Evolutionary conservation across 2,329 filamentous ascomycete genomes (phyloP), one percentile per base, ranked within the genome.

Genomic region (Ceratocystiopsis minuta): DNA sequence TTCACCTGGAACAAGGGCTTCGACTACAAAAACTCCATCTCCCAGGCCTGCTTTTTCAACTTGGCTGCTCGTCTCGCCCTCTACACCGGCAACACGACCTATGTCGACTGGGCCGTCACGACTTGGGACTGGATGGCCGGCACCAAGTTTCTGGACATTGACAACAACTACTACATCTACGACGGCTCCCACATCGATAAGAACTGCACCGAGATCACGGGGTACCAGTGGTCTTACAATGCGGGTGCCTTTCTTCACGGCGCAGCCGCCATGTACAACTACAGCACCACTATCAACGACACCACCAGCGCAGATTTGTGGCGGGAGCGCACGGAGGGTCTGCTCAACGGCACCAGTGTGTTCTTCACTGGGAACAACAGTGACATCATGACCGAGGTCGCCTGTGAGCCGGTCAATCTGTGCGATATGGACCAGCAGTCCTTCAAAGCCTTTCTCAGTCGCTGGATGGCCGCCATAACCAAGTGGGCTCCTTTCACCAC

Each of bases 1-100:
- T 88, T 81, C 55, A 67, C 72, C 1, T 86, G 82, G 64, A 90
- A 92, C 54, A 75, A 70, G 35, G 86, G 85, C 14, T 93, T 78
- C 56, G 64, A 70, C 48, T 82, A 82, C 64, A 84, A 72, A 51
- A 70, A 70, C 47, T 59, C 64, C n/a, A 60, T 67, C 11, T 61
- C 65, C 3, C 69, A 68, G 46, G 66, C 60, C 6, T 61, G 61
- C 46, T 67, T 70, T 52, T 68, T 72, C 57, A 66, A 69, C 44
- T 50, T 71, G 7, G 63, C 61, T 11, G 66, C 78, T 5, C 70
- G 78, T 3, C 63, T 83, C 2, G 73, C 72, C 0, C 63, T 69
- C 3, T 90, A 85, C 55, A 92, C 85, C 0, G 74, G 75, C 15
- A 88, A 92, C 52, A 53, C 66, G 35, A 82, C 80, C 0, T 93